phyloP scores from a whole-genome alignment of 441 rosid species.

The Mallotus japonicus region DNA sequence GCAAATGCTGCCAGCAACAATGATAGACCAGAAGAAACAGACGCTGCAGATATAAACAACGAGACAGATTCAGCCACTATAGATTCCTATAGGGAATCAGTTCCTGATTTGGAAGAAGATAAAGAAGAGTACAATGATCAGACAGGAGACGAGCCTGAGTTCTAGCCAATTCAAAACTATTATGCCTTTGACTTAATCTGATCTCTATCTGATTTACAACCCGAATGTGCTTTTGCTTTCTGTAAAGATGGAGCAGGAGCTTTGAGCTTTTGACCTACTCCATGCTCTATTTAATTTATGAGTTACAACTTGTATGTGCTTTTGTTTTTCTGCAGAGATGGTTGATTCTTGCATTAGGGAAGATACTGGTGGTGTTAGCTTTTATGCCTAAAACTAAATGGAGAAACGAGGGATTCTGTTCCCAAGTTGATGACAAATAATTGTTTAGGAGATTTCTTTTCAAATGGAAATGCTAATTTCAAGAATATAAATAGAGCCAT shows the following conservation, averaged over 20 bases:
- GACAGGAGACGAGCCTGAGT: slow-evolving; percentile 33
- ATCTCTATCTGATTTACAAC: background rate
- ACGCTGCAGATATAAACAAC: slow-evolving; percentile 18
- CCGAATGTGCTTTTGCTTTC: background rate
- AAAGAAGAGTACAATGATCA: slow-evolving; percentile 33
- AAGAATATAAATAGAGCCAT: background rate
- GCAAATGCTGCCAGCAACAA: background rate
- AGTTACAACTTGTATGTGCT: no score
- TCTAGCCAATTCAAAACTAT: slow-evolving; percentile 20
- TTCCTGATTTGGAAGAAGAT: slow-evolving; percentile 30
- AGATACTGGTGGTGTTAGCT: background rate
- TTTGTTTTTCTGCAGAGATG: no score
- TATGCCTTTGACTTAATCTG: background rate
- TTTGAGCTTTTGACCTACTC: no score
- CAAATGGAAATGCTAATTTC: background rate
- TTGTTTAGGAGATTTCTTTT: background rate
- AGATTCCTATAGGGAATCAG: slow-evolving; percentile 20
- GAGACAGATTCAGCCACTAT: slow-evolving; percentile 18
- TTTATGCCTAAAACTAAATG: background rate
- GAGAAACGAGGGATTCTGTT: background rate
- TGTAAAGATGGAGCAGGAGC: background rate
- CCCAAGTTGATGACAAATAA: background rate
- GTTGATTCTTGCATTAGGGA: background rate
- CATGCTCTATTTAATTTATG: no score
- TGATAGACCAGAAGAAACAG: slow-evolving; percentile 15